Percentiles rank a stretch among this genome's conserved stretches.
Conservation (phyloP, 2,329 filamentous ascomycete genomes). For the Diaporthe longicolla region DNA sequence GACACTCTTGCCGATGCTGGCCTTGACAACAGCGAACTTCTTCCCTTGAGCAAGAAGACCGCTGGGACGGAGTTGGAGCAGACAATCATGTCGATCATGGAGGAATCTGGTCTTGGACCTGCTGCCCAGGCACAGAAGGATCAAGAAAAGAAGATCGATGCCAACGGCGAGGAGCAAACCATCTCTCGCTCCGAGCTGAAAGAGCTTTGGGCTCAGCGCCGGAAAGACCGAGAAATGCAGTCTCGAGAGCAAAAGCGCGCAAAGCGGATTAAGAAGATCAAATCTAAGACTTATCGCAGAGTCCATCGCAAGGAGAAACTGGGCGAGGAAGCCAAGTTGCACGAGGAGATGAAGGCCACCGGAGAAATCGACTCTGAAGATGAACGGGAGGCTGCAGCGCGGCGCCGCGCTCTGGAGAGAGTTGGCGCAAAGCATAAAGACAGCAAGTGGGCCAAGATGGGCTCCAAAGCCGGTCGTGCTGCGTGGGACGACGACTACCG, state of each 20-base stretch:
- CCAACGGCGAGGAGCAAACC: slow-evolving; percentile 78
- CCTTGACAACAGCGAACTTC: slow-evolving; percentile 73
- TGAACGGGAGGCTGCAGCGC: slow-evolving; percentile 76
- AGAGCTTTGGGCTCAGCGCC: slow-evolving; percentile 79
- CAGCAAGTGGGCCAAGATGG: slow-evolving; percentile 91
- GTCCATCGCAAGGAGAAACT: slow-evolving; percentile 84
- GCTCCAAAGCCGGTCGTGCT: slow-evolving; percentile 82
- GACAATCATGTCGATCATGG: slow-evolving; percentile 89
- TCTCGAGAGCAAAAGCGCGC: slow-evolving; percentile 91
- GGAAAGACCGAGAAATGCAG: slow-evolving; percentile 85
- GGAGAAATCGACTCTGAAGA: slow-evolving; percentile 75
- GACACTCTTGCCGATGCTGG: slow-evolving; percentile 76
- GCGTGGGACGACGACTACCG: slow-evolving; percentile 92
- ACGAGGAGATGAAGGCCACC: slow-evolving; percentile 66
- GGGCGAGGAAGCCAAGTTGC: slow-evolving; percentile 66
- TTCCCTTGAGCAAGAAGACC: slow-evolving; percentile 73
- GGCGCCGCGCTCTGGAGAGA: slow-evolving; percentile 83
- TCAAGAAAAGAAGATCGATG: slow-evolving; percentile 73
- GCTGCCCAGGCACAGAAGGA: slow-evolving; percentile 64
- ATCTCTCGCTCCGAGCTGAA: slow-evolving; percentile 78
- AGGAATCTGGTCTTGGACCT: slow-evolving; percentile 83
- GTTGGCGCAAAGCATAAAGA: slow-evolving; percentile 89
- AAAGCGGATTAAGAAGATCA: slow-evolving; percentile 98
- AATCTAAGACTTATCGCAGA: slow-evolving; percentile 94
- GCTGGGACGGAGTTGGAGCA: slow-evolving; percentile 86